These are phyloP conservation scores for Ilyonectria destructans DNA, from an alignment of 2,329 filamentous ascomycete species.

Conservation along the genomic window DNA sequence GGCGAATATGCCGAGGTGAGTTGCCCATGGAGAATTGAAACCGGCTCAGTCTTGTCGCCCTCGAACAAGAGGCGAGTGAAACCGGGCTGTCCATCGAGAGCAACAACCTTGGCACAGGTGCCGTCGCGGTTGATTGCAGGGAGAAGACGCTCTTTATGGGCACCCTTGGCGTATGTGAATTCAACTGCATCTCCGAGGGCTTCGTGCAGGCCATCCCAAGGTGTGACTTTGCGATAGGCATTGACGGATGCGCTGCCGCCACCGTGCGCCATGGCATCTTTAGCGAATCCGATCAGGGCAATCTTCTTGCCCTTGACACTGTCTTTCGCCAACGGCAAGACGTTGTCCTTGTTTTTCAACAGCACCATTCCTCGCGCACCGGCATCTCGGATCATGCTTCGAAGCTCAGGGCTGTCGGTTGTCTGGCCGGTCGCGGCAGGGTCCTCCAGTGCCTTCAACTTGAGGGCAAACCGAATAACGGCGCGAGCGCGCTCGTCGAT, in stretches of 20 bases:
- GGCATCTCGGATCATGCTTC: constrained; percentile 45
- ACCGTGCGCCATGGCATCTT: constrained; percentile 51
- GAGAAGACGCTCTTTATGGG: constrained; percentile 41
- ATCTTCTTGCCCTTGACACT: constrained; percentile 46
- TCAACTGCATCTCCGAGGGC: constrained; percentile 40
- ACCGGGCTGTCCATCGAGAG: constrained; percentile 49
- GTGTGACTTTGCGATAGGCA: constrained; percentile 52
- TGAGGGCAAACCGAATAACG: constrained; percentile 51
- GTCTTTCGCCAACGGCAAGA: constrained; percentile 65
- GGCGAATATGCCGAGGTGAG: constrained; percentile 45
- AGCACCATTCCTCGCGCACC: constrained; percentile 71
- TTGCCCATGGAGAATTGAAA: constrained; percentile 39
- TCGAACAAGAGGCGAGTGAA: constrained; percentile 50
- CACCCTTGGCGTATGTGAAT: constrained; percentile 46
- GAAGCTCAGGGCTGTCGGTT: constrained; percentile 45
- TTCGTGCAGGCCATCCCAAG: constrained; percentile 51
- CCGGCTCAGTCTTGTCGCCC: constrained; percentile 36
- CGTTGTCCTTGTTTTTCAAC: constrained; percentile 72
- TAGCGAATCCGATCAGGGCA: constrained; percentile 53
- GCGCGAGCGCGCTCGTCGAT: constrained; percentile 51
- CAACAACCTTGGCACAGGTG: constrained; percentile 39
- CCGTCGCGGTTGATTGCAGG: constrained; percentile 37
- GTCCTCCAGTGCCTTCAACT: constrained; percentile 40
- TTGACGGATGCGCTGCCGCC: constrained; percentile 53
- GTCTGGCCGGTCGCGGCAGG: constrained; percentile 12